Conservation (phyloP, 139 green algal species). For the Volvox africanus region DNA sequence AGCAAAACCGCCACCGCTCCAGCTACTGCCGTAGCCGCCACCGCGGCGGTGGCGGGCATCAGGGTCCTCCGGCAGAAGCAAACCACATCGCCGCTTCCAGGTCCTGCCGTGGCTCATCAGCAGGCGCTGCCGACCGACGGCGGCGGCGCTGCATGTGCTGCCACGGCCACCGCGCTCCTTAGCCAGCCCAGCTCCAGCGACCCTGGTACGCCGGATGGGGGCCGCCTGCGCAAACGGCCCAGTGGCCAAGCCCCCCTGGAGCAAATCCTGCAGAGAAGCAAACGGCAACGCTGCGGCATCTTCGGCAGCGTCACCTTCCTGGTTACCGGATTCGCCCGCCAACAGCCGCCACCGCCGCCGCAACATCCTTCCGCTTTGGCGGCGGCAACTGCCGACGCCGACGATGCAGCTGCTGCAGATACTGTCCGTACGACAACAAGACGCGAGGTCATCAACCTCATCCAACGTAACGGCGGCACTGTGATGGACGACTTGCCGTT, state of each 20-base stretch:
- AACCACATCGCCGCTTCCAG: not conserved
- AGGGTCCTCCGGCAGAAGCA: not conserved
- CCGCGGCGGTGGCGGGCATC: not conserved
- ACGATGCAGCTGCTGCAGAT: not conserved
- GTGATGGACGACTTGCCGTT: constrained; percentile 42
- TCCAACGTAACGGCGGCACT: constrained; percentile 21
- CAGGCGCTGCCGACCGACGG: not conserved
- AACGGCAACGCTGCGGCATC: constrained; percentile 30
- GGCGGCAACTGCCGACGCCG: not conserved
- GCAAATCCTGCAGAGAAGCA: constrained; percentile 2
- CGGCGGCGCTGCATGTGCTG: not conserved
- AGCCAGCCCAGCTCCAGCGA: constrained; percentile 29
- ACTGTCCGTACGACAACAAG: not conserved
- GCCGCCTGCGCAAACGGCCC: constrained; percentile 24
- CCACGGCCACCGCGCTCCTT: not conserved
- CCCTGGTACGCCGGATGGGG: constrained; percentile 20
- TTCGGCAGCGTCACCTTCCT: constrained; percentile 44
- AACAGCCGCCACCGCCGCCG: not conserved
- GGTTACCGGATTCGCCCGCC: constrained; percentile 21
- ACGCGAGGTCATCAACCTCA: constrained; percentile 24
- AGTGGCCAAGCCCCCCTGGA: not conserved
- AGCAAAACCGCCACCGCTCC: not conserved
- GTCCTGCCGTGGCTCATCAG: not conserved
- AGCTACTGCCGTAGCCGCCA: not conserved
- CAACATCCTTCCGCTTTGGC: not conserved